A percentile compares a stretch with the other conserved stretches of the same genome.
Conservation (phyloP, 441 rosid genomes). For the Pelargonium citronellum region DNA sequence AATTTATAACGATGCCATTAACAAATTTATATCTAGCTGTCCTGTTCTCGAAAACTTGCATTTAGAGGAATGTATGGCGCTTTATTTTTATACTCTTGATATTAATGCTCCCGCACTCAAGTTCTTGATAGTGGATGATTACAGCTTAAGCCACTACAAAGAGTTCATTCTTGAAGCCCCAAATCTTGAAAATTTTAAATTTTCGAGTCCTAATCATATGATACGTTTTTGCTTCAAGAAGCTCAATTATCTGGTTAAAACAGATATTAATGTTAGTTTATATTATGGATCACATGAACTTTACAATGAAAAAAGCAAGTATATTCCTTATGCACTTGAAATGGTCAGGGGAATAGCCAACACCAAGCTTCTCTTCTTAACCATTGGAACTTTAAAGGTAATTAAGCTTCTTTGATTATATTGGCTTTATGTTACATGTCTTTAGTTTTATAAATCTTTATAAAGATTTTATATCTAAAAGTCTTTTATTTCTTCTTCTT, state of each 20-base stretch:
- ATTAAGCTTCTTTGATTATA: background rate
- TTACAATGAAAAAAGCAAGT: too few species aligned
- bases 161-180: background rate
- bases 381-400: background rate
- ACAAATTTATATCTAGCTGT: background rate
- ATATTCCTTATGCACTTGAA: background rate
- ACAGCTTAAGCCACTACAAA: background rate
- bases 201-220: background rate
- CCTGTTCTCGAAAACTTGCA: background rate
- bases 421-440: too few species aligned
- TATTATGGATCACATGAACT: too few species aligned
- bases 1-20: too few species aligned
- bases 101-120: background rate
- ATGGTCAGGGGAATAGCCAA: background rate
- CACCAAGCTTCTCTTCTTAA: background rate
- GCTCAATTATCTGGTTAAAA: background rate
- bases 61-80: background rate
- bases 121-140: background rate
- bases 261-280: background rate
- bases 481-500: too few species aligned
- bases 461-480: too few species aligned
- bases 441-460: too few species aligned
- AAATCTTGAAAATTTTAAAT: background rate
- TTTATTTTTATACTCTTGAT: background rate
- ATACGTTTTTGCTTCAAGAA: background rate